Evolutionary conservation across 2,329 filamentous ascomycete genomes (phyloP).

Genomic region (Penicillium sp.): DNA sequence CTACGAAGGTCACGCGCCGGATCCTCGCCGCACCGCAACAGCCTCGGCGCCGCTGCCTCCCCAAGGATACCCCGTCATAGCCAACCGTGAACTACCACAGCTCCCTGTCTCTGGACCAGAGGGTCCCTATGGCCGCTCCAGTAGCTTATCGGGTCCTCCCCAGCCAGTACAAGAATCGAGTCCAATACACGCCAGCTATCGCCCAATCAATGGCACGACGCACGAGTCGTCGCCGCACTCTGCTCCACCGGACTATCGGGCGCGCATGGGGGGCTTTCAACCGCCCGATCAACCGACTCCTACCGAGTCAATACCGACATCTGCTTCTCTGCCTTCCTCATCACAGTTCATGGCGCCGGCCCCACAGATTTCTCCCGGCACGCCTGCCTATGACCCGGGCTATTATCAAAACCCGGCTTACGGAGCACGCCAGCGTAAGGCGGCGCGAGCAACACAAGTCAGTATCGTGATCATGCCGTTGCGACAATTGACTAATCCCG

Average conservation of each 20-base stretch:
- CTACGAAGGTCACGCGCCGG: constrained; percentile 28
- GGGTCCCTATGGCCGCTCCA: constrained; percentile 32
- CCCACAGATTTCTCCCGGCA: constrained; percentile 24
- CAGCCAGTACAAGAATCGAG: constrained; percentile 27
- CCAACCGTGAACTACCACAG: constrained; percentile 35
- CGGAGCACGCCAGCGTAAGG: constrained; percentile 37
- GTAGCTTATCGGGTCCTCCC: constrained; percentile 28
- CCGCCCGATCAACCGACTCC: constrained; percentile 29
- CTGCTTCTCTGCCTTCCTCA: constrained; percentile 30
- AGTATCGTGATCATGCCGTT: constrained; percentile 1
- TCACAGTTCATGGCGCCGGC: constrained; percentile 28
- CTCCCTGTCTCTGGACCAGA: constrained; percentile 24
- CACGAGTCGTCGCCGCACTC: constrained; percentile 32
- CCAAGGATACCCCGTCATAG: constrained; percentile 29
- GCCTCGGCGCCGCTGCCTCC: constrained; percentile 27
- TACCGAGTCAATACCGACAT: constrained; percentile 28
- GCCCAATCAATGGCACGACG: constrained; percentile 32
- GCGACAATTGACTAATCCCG: neutral
- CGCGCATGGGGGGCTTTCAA: constrained; percentile 29
- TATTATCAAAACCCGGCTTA: constrained; percentile 32
- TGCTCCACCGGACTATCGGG: constrained; percentile 32
- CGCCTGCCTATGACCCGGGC: constrained; percentile 31
- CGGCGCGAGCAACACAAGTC: constrained; percentile 41
- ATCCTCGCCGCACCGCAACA: constrained; percentile 28
- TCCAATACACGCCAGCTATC: constrained; percentile 28